Percentiles rank a stretch among this genome's conserved stretches.
phyloP scores from a whole-genome alignment of 208 protist genomes.

The Acanthamoeba castellanii region DNA sequence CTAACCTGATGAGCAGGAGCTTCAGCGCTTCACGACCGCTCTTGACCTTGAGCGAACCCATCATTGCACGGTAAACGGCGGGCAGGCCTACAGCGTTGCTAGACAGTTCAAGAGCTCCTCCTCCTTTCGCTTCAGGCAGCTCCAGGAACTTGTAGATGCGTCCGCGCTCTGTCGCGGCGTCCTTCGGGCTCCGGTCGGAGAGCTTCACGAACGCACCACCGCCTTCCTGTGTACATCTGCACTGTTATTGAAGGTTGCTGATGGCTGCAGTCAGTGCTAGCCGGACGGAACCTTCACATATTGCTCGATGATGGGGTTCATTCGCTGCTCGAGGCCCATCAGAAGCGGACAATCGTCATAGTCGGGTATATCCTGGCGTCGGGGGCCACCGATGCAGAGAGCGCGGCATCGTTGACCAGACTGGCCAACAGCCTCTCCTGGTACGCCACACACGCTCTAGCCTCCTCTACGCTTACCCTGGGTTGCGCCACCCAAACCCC shows the following conservation, averaged over 20 bases:
- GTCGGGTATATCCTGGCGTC: constrained; percentile 64
- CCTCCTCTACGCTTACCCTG: constrained; percentile 67
- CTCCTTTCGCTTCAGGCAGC: background rate
- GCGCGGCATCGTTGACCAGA: background rate
- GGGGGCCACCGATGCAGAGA: background rate
- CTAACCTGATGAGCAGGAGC: constrained; percentile 53
- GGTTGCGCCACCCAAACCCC: background rate
- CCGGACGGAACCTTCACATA: constrained; percentile 28
- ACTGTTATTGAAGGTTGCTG: background rate
- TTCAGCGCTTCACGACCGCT: constrained; percentile 63
- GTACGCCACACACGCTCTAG: constrained; percentile 35
- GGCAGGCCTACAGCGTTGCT: constrained; percentile 65
- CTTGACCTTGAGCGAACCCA: constrained; percentile 63
- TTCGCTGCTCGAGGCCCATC: constrained; percentile 55
- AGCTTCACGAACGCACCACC: constrained; percentile 68
- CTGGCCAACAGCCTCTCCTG: constrained; percentile 37
- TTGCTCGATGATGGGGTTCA: constrained; percentile 65
- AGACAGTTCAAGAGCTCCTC: background rate
- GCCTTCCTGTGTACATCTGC: background rate
- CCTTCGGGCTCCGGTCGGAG: constrained; percentile 60
- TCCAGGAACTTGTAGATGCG: constrained; percentile 68
- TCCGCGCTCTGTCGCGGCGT: constrained; percentile 36
- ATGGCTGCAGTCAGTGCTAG: background rate
- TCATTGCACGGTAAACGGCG: constrained; percentile 31
- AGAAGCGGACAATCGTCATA: constrained; percentile 42